Evolutionary conservation across 305 asterid species (phyloP), one percentile per base, ranked within the genome.

Genomic region (Fraxinus nigra): DNA sequence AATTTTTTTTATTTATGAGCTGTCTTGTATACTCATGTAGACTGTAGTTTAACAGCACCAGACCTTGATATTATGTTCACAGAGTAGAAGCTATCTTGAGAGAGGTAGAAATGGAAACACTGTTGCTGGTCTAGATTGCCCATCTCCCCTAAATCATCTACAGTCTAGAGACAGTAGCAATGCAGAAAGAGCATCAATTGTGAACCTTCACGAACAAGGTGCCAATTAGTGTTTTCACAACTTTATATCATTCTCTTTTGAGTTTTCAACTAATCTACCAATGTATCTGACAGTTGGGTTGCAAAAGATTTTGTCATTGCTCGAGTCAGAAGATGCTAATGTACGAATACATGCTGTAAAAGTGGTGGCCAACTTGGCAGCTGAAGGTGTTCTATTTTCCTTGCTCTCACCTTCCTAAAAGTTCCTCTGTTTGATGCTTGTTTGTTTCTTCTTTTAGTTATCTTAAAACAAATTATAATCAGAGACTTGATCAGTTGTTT

Each of bases 151-250:
- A 78, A 90, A 86, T 83, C 90, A 90, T 87, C 85, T 85, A 82
- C 95, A 88, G 78, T 81, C 89, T 63, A 91, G 92, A 88, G 97
- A 92, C 83, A 90, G 86, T 22, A 86, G 61, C 86, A 85, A 78
- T 80, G 98, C 92, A 86, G 97, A 93, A 76, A 90, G 91, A 82
- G 89, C 97, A 78, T 89, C 98, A 73, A 92, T 97, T 79, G 83
- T 95, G 72, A 95, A 92, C 85, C 98, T 97, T 80, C 98, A 95
- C 26, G 99, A 97, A 91, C 98, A 95, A 92, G 99, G 99, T 97
- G 85, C 87, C 79, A 34, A 81, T 48, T 75, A 43, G 51, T 88
- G 37, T 78, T 82, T 79, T 8, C 10, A 5, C 33, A 78, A 34
- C 38, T 81, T 81, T 20, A 32, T 75, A 48, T 70, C 24, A 37